phyloP scores from a whole-genome alignment of 73 alveolate genomes.

The Symbiodinium pilosum region DNA sequence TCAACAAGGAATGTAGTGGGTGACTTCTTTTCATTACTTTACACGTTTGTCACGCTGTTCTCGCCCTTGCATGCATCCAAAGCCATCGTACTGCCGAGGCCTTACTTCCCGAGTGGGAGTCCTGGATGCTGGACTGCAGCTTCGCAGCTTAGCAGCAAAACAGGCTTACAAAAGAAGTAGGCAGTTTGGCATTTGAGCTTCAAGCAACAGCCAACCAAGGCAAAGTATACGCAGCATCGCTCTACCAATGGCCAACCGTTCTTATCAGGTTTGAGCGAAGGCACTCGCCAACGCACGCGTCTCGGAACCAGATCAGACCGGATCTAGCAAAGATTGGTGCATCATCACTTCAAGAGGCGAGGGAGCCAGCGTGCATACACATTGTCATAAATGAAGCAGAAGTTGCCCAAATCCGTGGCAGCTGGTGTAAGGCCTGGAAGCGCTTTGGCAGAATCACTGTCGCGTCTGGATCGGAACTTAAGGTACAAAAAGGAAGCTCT shows the following conservation, averaged over 20 bases:
- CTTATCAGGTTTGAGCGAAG: not conserved
- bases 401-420: no score
- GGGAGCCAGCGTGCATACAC: no score
- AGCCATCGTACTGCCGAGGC: no score
- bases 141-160: constrained; percentile 15
- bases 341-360: no score
- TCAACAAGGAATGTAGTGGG: no score
- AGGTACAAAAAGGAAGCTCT: no score
- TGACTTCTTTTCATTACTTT: no score
- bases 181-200: no score
- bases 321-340: not conserved
- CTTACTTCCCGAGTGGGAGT: constrained; percentile 43
- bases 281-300: constrained; percentile 47
- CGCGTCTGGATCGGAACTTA: constrained; percentile 76
- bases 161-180: not conserved
- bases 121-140: constrained; percentile 78
- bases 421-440: constrained; percentile 52
- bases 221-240: not conserved
- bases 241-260: not conserved
- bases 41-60: no score
- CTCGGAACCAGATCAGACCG: not conserved
- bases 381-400: no score
- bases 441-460: constrained; percentile 72
- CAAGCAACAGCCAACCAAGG: not conserved
- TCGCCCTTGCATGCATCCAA: no score